phyloP scores from a whole-genome alignment of 2,329 filamentous ascomycete genomes.

The Aspergillus tanneri region DNA sequence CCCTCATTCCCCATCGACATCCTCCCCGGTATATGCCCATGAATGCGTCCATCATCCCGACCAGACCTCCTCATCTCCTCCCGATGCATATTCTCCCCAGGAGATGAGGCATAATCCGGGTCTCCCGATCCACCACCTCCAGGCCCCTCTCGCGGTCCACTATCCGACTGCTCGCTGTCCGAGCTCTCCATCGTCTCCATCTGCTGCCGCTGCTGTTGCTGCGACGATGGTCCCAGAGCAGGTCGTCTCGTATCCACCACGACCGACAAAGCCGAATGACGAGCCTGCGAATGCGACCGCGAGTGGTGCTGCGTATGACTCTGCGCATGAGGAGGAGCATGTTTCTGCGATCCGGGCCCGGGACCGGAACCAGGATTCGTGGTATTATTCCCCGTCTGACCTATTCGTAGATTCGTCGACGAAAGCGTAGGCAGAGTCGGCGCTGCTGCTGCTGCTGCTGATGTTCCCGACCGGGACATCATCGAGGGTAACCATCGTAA shows the following conservation, averaged over 20 bases:
- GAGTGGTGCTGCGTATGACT: not conserved
- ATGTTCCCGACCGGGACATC: constrained; percentile 17
- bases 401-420: constrained; percentile 20
- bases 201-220: constrained; percentile 11
- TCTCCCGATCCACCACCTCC: constrained; percentile 14
- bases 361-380: not conserved
- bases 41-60: not conserved
- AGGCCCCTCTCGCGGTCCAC: constrained; percentile 4
- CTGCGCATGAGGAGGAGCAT: not conserved
- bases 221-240: not conserved
- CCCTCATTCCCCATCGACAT: constrained; percentile 11
- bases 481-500: constrained; percentile 28
- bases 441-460: not conserved
- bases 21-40: not conserved
- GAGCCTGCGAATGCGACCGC: not conserved
- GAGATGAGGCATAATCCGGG: constrained; percentile 21
- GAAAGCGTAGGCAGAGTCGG: constrained; percentile 20
- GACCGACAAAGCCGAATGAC: not conserved
- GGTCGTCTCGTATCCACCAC: not conserved
- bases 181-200: constrained; percentile 18
- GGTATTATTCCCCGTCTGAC: not conserved
- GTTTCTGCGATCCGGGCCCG: no score
- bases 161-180: constrained; percentile 18
- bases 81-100: constrained; percentile 5
- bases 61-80: not conserved